Evolutionary conservation across 106 monocot species (phyloP), one percentile per base, ranked within the genome.

Genomic region (Agapanthus africanus): DNA sequence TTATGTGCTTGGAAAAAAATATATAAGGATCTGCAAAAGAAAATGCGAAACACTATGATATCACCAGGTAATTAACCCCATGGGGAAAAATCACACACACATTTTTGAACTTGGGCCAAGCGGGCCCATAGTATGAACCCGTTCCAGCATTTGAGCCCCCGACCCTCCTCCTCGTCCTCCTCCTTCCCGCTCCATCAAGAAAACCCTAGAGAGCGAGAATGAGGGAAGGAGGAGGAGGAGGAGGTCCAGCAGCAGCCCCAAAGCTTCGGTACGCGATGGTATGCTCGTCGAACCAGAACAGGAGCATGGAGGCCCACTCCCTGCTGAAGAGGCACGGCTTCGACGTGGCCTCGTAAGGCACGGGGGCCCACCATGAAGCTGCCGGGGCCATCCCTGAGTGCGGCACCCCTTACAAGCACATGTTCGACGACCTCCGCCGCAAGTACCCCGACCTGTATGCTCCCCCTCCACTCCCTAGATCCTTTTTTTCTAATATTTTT

Each of bases 261-360:
- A 63, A 33, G 22, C 37, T 63, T 2, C 73, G 91, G 3, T 62
- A 82, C 71, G 99, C 99, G 70, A 93, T 99, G 99, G 90, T 99
- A 40, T 99, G 99, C 79, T 93, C 99, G 16, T 92, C 99, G 75
- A 99, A 99, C 87, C 90, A 93, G 85, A 99, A 99, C 79, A 50
- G 99, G 71, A 99, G 99, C 90, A 99, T 99, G 99, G 99, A 99
- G 80, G 86, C 99, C 25, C 99, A 99, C 87, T 75, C 73, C 41
- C 74, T 90, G 40, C 77, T 99, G 25, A 82, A 85, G 70, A 76
- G 93, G 10, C 82, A 87, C 15, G 90, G 90, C 60, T 76, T 93
- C 73, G 87, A 87, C 73, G 93, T 99, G 26, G 64, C 75, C 33
- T 99, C 99, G 35, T 99, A 99, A 81, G 99, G 99, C 37, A 99